Evolutionary conservation across 306 rosid genomes (phyloP).

Genomic region (Fragaria vesca): DNA sequence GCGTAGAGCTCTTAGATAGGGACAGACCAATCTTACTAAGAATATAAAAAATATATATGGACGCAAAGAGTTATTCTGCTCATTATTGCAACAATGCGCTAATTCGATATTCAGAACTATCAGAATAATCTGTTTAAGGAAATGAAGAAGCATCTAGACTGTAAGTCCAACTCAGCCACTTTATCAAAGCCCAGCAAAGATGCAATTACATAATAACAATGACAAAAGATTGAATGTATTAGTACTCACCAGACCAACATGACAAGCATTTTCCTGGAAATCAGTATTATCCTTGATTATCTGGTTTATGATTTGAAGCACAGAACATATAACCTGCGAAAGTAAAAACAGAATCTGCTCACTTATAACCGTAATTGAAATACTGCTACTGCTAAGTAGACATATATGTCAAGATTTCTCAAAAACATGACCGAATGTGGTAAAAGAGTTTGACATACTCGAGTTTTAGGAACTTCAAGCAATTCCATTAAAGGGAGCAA

Average conservation of each 20-base stretch:
- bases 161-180: slow-evolving; percentile 13
- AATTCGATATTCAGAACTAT: slow-evolving; percentile 6
- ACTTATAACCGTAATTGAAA: slow-evolving; percentile 7
- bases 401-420: slow-evolving; percentile 18
- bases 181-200: slow-evolving; percentile 3
- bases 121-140: slow-evolving; percentile 5
- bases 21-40: background rate
- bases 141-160: background rate
- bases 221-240: slow-evolving; percentile 22
- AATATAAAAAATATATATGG: background rate
- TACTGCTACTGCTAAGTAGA: slow-evolving; percentile 17
- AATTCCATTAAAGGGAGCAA: slow-evolving; percentile 85
- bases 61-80: background rate
- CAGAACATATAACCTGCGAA: slow-evolving; percentile 88
- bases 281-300: slow-evolving; percentile 81
- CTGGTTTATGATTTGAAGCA: slow-evolving; percentile 95
- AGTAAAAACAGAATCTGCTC: background rate
- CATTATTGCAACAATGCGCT: background rate
- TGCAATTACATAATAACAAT: slow-evolving; percentile 14
- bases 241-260: slow-evolving; percentile 89
- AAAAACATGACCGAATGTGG: slow-evolving; percentile 13
- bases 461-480: slow-evolving; percentile 86
- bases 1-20: background rate
- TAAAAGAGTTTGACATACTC: slow-evolving; percentile 52
- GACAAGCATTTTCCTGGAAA: slow-evolving; percentile 96